Evolutionary conservation across 306 rosid species (phyloP), one percentile per base, ranked within the genome.

Genomic region (Sophora flavescens): DNA sequence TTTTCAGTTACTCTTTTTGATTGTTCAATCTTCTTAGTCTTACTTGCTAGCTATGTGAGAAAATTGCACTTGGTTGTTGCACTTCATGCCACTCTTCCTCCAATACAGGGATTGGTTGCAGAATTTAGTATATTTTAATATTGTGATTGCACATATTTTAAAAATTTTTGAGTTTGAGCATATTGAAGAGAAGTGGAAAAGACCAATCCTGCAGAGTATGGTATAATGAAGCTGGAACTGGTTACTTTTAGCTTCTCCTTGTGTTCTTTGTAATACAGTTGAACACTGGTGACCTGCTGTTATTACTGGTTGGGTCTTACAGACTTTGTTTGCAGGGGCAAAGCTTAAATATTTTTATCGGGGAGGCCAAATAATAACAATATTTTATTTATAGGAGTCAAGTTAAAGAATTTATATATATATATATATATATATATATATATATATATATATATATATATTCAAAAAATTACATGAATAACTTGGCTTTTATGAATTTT

Each of bases 161-260:
- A 48, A 45, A 44, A 5, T 0, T 36, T 4, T n/a, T 38, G 36
- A 16, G 47, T 28, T 6, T 47, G 50, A 44, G 14, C 11, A 11
- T 44, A 35, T 53, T n/a, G 47, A 53, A 71, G 83, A 69, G 36
- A 59, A 62, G 14, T 68, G 74, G 62, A 61, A 67, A 41, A 1
- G 47, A 36, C 4, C 2, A 42, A 57, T 52, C 26, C 41, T 54
- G 6, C 17, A 68, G 18, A 13, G 18, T 12, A n/a, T 30, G 22
- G 7, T 50, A 17, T 63, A 42, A 36, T 61, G 64, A 69, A 66
- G 36, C 67, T 66, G 68, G 60, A 63, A 45, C 38, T 8, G 41
- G 28, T 57, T 42, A 45, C 73, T 70, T 69, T 41, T 64, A 71
- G 35, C 61, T 56, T 70, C 63, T 60, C 17, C 9, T 1, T 5